Conservation (phyloP, 169 alveolate genomes). For the Perkinsus olseni region DNA sequence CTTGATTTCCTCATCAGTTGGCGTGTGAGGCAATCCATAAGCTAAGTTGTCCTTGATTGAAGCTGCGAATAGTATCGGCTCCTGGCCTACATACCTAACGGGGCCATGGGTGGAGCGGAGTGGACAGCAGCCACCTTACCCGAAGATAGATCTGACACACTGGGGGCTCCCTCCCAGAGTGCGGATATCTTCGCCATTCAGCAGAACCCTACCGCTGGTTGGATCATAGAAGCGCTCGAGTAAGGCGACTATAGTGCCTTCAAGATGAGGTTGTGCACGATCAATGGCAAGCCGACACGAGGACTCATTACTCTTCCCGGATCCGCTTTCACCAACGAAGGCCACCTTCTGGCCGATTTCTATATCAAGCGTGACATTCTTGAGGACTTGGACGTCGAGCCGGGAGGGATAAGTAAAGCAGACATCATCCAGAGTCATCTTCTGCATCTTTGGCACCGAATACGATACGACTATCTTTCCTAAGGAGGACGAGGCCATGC, state of each 20-base stretch:
- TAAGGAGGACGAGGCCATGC: neutral
- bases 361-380: slow-evolving; percentile 33
- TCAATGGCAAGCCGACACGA: neutral
- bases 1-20: neutral
- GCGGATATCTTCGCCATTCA: slow-evolving; percentile 34
- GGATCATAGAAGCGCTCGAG: slow-evolving; percentile 73
- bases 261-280: neutral
- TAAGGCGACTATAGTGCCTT: slow-evolving; percentile 63
- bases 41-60: slow-evolving; percentile 77
- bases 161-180: neutral
- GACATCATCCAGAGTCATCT: neutral
- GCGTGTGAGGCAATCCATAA: slow-evolving; percentile 55
- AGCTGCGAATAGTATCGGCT: slow-evolving; percentile 79
- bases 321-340: slow-evolving; percentile 87
- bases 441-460: neutral
- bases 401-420: slow-evolving; percentile 20
- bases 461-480: neutral
- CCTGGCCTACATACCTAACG: slow-evolving; percentile 62
- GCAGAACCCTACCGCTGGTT: slow-evolving; percentile 51
- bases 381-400: slow-evolving; percentile 31
- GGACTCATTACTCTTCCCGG: slow-evolving; percentile 68
- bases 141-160: neutral
- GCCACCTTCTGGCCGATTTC: slow-evolving; percentile 66
- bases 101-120: neutral
- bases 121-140: neutral